A percentile compares a stretch with the other conserved stretches of the same genome.
phyloP scores from a whole-genome alignment of 305 asterid species.

The Fraxinus sp. region DNA sequence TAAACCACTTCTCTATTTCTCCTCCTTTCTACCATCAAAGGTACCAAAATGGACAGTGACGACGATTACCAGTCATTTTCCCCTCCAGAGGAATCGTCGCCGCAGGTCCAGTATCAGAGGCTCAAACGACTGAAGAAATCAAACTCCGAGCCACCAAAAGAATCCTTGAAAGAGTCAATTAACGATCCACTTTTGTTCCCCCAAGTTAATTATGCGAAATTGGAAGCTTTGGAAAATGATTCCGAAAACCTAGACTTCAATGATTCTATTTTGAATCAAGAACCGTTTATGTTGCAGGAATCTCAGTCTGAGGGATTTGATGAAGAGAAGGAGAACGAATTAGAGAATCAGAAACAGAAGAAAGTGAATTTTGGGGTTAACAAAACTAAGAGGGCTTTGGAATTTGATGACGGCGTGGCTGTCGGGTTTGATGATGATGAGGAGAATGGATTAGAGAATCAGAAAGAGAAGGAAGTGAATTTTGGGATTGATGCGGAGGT shows the following conservation, averaged over 20 bases:
- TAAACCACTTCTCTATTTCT: neutral
- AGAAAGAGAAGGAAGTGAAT: constrained; percentile 18
- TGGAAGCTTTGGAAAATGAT: constrained; percentile 62
- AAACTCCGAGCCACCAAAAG: constrained; percentile 16
- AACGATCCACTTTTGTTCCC: constrained; percentile 50
- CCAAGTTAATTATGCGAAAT: constrained; percentile 49
- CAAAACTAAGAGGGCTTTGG: constrained; percentile 54
- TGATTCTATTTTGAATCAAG: constrained; percentile 40
- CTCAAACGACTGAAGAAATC: constrained; percentile 75
- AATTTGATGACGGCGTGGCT: constrained; percentile 43
- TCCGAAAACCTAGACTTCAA: constrained; percentile 36
- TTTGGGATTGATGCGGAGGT: constrained; percentile 24
- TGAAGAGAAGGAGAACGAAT: constrained; percentile 17
- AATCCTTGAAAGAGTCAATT: constrained; percentile 18
- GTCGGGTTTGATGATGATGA: constrained; percentile 23
- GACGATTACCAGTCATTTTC: constrained; percentile 56
- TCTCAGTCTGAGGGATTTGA: constrained; percentile 30
- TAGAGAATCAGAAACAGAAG: constrained; percentile 12
- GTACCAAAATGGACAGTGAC: constrained; percentile 60
- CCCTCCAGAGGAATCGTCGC: constrained; percentile 39
- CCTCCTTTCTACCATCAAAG: neutral
- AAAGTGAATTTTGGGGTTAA: constrained; percentile 22
- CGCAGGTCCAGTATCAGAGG: constrained; percentile 43
- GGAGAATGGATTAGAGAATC: neutral
- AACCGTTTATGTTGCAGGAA: constrained; percentile 36